Evolutionary conservation across 768 basidiomycete genomes (phyloP).

Genomic region (Pulveroboletus ravenelii): DNA sequence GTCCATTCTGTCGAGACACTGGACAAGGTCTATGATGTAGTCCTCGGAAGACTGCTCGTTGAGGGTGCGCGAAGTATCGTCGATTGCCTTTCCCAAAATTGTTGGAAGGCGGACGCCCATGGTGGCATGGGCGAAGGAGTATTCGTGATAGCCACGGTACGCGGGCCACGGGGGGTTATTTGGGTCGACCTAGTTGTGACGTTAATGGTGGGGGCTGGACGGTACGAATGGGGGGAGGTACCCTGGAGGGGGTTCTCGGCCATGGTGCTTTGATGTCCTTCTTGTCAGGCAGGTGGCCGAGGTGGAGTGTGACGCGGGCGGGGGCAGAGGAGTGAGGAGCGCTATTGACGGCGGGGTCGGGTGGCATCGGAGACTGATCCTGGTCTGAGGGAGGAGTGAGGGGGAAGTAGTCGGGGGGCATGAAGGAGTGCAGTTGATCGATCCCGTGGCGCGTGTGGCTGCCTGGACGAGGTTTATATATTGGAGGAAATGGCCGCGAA

Average conservation of each 20-base stretch:
- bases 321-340: conserved; percentile 32
- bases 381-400: conserved; percentile 27
- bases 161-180: conserved; percentile 84
- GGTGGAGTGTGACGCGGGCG: conserved; percentile 62
- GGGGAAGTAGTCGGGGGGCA: conserved; percentile 23
- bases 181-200: conserved; percentile 56
- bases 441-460: background rate
- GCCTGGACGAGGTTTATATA: conserved; percentile 14
- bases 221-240: conserved; percentile 24
- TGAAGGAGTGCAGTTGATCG: conserved; percentile 5
- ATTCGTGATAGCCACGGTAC: conserved; percentile 76
- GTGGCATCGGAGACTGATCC: too few relatives aligned
- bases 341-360: conserved; percentile 4
- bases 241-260: conserved; percentile 72
- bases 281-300: conserved; percentile 71
- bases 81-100: conserved; percentile 93
- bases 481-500: conserved; percentile 16
- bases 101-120: conserved; percentile 96
- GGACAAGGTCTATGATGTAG: conserved; percentile 74
- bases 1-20: conserved; percentile 88
- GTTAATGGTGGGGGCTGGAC: background rate
- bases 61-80: conserved; percentile 83
- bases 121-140: conserved; percentile 84
- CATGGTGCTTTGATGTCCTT: conserved; percentile 67
- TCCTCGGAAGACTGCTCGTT: conserved; percentile 85